Evolutionary conservation across 2,329 filamentous ascomycete genomes (phyloP), one percentile per base, ranked within the genome.

Genomic region (Amesomyces nigricolor): DNA sequence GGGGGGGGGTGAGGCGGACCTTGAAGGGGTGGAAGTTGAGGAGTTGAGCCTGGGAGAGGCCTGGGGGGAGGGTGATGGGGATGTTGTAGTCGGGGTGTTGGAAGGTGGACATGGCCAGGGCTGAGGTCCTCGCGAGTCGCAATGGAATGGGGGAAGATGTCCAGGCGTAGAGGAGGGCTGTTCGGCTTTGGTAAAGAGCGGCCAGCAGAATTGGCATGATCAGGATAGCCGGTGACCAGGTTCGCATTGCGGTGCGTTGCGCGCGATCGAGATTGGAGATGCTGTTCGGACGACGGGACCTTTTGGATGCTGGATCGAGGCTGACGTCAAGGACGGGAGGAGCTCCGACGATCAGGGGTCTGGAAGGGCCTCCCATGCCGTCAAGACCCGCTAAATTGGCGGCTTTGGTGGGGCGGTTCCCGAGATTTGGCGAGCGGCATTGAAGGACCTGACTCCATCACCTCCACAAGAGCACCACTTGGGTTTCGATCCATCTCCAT

Each of bases 11-110:
- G 40, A 39, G 14, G 39, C 14, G 9, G 65, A 78, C 78, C 13
- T 72, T 76, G 62, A 82, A 81, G 0, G 79, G 78, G 6, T 70
- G 70, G 61, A 81, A 82, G 5, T 62, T 62, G 10, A 72, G 65
- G 1, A 82, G 67, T 52, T 78, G 71, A 0, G 76, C 67, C 53
- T 75, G 65, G 0, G 74, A 67, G 17, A 81, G 70, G 2, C 71
- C 75, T 0, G 72, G 64, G 0, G 75, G 73, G 0, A 80, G 68
- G 9, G 65, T 72, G 50, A 81, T 70, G 3, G 70, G 67, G 50
- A 79, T 64, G 53, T 68, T 61, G 29, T 71, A 66, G 13, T 69
- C 63, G 17, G 71, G 66, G 17, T 76, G 66, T 0, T 62, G 70
- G 61, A 76, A 71, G n/a, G 69, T 72, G 30, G 72, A 66, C 73